Percentiles rank a stretch among this genome's conserved stretches.
Evolutionary conservation across 768 basidiomycete species (phyloP).

Genomic region (Boletus patriciae): DNA sequence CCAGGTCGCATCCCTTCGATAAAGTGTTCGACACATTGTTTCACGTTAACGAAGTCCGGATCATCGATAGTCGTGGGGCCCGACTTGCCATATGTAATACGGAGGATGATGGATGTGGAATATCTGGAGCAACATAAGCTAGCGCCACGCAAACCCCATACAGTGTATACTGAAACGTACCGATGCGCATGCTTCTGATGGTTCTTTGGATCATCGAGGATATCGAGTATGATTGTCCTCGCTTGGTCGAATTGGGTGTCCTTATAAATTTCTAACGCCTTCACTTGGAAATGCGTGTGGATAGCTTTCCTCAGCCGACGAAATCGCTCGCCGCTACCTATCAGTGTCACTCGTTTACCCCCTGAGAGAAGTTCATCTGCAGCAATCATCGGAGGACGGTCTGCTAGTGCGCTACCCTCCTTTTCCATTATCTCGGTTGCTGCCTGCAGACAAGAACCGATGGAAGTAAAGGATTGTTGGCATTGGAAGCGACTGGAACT

Average conservation of each 20-base stretch:
- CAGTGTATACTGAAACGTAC: conserved; percentile 38
- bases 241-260: conserved; percentile 43
- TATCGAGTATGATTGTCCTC: conserved; percentile 22
- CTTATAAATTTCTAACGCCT: conserved; percentile 44
- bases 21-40: conserved; percentile 25
- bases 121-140: conserved; percentile 18
- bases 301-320: conserved; percentile 56
- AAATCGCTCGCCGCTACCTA: conserved; percentile 50
- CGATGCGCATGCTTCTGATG: conserved; percentile 46
- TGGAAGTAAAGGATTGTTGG: too few relatives aligned
- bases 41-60: conserved; percentile 22
- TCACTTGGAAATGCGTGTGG: conserved; percentile 54
- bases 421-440: conserved; percentile 64
- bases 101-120: conserved; percentile 26
- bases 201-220: conserved; percentile 32
- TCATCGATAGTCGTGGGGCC: conserved; percentile 20
- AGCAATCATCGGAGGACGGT: conserved; percentile 52
- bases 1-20: conserved; percentile 33
- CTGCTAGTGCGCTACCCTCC: conserved; percentile 50
- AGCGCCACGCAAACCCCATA: not conserved
- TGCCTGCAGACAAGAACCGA: conserved; percentile 32
- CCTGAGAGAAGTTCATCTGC: conserved; percentile 56
- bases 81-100: conserved; percentile 27
- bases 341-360: conserved; percentile 52
- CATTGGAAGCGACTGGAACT: not conserved